Evolutionary conservation across 306 rosid genomes (phyloP), one percentile per base, ranked within the genome.

Genomic region (Rubus idaeus): DNA sequence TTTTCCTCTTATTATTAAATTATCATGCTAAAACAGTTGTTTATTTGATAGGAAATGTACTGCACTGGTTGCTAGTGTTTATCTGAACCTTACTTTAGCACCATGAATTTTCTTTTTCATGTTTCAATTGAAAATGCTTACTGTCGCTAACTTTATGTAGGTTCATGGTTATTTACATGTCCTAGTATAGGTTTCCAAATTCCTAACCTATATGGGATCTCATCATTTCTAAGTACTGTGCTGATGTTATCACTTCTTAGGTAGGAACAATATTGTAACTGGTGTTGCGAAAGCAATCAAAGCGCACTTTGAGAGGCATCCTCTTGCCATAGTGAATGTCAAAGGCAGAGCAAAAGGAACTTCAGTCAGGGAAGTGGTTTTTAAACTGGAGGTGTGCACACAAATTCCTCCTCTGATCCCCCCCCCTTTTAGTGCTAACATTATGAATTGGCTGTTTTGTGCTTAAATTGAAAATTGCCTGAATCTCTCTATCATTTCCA

Each of bases 271-370:
- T 79, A 76, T 76, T 57, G 83, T 94, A 73, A 83, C 87, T 58
- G 98, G 97, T 61, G 77, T 94, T 26, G 97, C 94, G 14, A 90
- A 90, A 80, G 68, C 90, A 80, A 89, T 94, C 80, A 94, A 82
- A 74, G 52, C 58, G 10, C 96, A 89, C 84, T 92, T 95, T 75
- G 60, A 70, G 81, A 92, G 81, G 86, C 85, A 87, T 68, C 90
- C 97, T 83, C 89, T 91, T 79, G 97, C 92, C 76, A 91, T 91
- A 37, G 96, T 90, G 51, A 92, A 89, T 71, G 87, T 95, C 77
- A 92, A 88, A 78, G 93, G 93, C 81, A 86, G 95, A 91, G 98
- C 98, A 55, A 92, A 87, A 82, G 97, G 95, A 78, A 92, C 96
- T 71, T 95, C 98, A 73, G 89, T 89, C 77, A 88, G 88, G 81